These are phyloP conservation scores for Ogataea saltuana DNA, from an alignment of 805 yeast species.

Conservation along the genomic window DNA sequence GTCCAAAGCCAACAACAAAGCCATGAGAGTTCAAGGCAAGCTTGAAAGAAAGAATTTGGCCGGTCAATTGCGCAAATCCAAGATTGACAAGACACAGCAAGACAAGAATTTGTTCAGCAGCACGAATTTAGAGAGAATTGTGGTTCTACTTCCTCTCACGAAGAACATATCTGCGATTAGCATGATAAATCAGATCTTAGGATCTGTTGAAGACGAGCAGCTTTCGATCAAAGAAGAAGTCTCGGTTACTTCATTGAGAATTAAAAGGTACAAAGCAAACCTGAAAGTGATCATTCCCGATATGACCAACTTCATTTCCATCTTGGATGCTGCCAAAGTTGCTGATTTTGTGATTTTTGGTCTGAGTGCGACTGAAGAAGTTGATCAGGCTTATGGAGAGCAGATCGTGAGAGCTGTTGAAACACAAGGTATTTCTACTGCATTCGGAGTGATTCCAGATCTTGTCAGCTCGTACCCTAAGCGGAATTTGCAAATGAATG, in stretches of 20 bases:
- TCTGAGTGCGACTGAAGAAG: conserved; percentile 84
- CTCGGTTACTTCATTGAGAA: conserved; percentile 51
- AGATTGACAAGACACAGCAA: conserved; percentile 59
- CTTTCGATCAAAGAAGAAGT: conserved; percentile 41
- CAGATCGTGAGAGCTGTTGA: conserved; percentile 84
- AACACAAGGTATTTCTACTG: conserved; percentile 88
- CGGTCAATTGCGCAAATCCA: conserved; percentile 73
- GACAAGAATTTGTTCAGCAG: conserved; percentile 66
- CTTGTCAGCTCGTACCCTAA: conserved; percentile 66
- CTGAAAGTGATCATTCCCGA: conserved; percentile 76
- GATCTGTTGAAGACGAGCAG: conserved; percentile 37
- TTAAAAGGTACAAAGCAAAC: conserved; percentile 71
- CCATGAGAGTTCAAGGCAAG: conserved; percentile 42
- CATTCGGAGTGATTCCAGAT: conserved; percentile 77
- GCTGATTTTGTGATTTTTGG: conserved; percentile 90
- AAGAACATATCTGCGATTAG: conserved; percentile 60
- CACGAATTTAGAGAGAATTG: conserved; percentile 76
- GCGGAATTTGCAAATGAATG: conserved; percentile 73
- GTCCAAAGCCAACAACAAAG: conserved; percentile 39
- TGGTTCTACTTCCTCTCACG: conserved; percentile 79
- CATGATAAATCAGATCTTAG: conserved; percentile 54
- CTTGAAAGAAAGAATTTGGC: conserved; percentile 75
- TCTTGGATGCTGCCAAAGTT: conserved; percentile 83
- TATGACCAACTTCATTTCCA: conserved; percentile 59
- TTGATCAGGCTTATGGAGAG: conserved; percentile 79